Evolutionary conservation across 2,329 filamentous ascomycete genomes (phyloP).

Genomic region (Claviceps purpurea): DNA sequence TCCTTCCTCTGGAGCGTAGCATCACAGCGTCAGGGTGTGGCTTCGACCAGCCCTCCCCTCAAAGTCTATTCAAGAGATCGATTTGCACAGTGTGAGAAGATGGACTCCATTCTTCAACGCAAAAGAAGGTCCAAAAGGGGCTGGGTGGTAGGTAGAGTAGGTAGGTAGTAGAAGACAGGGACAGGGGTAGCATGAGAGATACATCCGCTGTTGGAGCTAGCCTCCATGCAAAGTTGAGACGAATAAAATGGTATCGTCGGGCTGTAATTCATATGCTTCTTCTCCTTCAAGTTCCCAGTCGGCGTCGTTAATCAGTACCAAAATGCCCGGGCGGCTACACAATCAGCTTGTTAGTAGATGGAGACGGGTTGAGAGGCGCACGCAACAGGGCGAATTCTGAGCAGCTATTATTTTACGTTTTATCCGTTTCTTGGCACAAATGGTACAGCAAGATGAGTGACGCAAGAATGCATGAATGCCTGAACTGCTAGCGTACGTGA

Average conservation of each 20-base stretch:
- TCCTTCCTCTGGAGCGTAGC: background rate
- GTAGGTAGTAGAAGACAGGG: background rate
- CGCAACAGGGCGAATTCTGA: background rate
- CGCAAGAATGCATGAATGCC: background rate
- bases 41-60: background rate
- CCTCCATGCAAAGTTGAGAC: conserved; percentile 94
- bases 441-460: background rate
- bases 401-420: background rate
- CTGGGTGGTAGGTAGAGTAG: background rate
- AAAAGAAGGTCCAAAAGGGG: background rate
- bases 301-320: conserved; percentile 93
- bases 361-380: background rate
- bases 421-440: background rate
- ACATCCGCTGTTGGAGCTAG: conserved; percentile 25
- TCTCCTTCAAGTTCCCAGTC: conserved; percentile 98
- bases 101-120: background rate
- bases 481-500: background rate
- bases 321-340: conserved; percentile 75
- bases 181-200: background rate
- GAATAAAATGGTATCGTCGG: conserved; percentile 80
- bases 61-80: background rate
- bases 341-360: conserved; percentile 10
- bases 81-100: background rate
- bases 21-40: background rate
- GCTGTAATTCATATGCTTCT: conserved; percentile 72